Percentiles rank a stretch among this genome's conserved stretches.
Conservation (phyloP, 2,329 filamentous ascomycete species). For the Setomelanomma holmii region DNA sequence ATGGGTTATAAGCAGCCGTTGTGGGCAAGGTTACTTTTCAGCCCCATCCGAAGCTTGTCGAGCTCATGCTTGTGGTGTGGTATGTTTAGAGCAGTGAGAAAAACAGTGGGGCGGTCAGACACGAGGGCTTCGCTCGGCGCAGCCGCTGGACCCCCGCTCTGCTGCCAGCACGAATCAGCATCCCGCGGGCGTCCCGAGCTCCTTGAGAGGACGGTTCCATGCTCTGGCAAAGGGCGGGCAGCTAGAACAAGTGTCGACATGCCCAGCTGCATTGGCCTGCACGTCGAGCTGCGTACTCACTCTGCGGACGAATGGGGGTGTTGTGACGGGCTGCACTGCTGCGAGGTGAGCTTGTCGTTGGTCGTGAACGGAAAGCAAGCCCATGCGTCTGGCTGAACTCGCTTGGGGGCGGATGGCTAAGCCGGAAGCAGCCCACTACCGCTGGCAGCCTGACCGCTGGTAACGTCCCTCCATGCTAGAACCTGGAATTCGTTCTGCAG, state of each 20-base stretch:
- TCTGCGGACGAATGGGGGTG: conserved; percentile 17
- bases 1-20: conserved; percentile 32
- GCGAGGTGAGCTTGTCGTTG: conserved; percentile 20
- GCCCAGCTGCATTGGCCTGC: conserved; percentile 26
- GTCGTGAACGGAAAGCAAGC: conserved; percentile 16
- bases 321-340: conserved; percentile 9
- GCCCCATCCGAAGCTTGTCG: conserved; percentile 40
- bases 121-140: conserved; percentile 35
- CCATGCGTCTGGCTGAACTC: conserved; percentile 25
- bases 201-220: conserved; percentile 12
- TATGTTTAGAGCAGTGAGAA: conserved; percentile 45
- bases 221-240: conserved; percentile 33
- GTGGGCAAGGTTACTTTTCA: conserved; percentile 27
- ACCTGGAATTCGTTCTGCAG: neutral
- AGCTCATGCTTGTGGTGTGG: conserved; percentile 28
- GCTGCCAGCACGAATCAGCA: conserved; percentile 31
- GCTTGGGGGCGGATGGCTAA: conserved; percentile 27
- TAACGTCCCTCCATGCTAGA: conserved; percentile 16
- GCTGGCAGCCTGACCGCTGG: conserved; percentile 43
- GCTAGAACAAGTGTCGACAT: conserved; percentile 21
- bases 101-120: conserved; percentile 45
- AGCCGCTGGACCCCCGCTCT: conserved; percentile 39
- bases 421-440: conserved; percentile 17
- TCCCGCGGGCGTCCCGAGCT: conserved; percentile 23
- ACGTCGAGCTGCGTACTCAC: conserved; percentile 19